Percentiles rank a stretch among this genome's conserved stretches.
phyloP scores from a whole-genome alignment of 805 yeast genomes.

The Cyberlindnera xylosilytica region DNA sequence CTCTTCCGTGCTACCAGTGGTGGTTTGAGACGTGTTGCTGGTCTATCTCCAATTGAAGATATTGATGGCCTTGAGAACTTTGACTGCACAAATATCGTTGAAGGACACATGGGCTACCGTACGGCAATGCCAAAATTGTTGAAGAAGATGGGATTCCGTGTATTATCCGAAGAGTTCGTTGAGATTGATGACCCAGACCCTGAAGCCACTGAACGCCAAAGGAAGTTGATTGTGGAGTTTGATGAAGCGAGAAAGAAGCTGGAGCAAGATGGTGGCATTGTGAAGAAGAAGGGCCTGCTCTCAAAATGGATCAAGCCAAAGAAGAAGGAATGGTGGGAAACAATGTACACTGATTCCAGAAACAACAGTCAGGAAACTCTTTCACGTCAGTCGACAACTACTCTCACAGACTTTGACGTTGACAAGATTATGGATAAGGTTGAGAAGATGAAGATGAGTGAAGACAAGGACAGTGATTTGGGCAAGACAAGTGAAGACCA shows the following conservation, averaged over 20 bases:
- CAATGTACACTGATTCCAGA: constrained; percentile 25
- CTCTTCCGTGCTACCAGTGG: constrained; percentile 94
- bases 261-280: constrained; percentile 36
- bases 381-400: constrained; percentile 1
- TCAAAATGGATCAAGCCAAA: constrained; percentile 48
- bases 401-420: constrained; percentile 16
- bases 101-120: constrained; percentile 98
- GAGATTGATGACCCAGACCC: constrained; percentile 97
- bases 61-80: constrained; percentile 73
- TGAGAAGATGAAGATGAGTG: constrained; percentile 9
- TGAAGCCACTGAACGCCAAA: constrained; percentile 76
- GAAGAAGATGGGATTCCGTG: constrained; percentile 69
- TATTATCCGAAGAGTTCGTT: constrained; percentile 83
- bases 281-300: constrained; percentile 38
- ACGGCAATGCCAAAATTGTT: constrained; percentile 85
- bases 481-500: not conserved
- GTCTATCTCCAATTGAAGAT: constrained; percentile 71
- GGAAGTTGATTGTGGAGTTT: constrained; percentile 78
- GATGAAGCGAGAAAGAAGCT: constrained; percentile 76
- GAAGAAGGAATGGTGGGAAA: constrained; percentile 56
- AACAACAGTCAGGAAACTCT: constrained; percentile 17
- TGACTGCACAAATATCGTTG: constrained; percentile 82
- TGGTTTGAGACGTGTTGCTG: constrained; percentile 88
- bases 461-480: not conserved
- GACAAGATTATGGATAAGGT: constrained; percentile 19